Evolutionary conservation across 169 alveolate species (phyloP), one percentile per base, ranked within the genome.

Genomic region (Babesia ovata): DNA sequence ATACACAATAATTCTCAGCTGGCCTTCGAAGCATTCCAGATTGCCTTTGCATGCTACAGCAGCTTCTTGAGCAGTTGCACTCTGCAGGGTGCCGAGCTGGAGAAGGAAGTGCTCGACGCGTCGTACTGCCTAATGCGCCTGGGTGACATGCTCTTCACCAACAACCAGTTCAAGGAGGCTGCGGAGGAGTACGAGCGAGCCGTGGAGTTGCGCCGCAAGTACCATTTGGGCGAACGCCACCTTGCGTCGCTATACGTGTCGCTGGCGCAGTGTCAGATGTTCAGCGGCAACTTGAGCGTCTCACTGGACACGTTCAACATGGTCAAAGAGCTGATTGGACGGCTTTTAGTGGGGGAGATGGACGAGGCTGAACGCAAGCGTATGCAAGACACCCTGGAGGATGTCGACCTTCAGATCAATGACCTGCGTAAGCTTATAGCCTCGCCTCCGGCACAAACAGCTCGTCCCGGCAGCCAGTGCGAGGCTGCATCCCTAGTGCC

Each of bases 261-360:
- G n/a, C 52, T 82, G 70, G 84, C 89, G 3, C 89, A 82, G 33
- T 48, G 89, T 49, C 81, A 58, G 19, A 82, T 82, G 89, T 82
- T 82, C 52, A 60, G 59, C 52, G 89, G 89, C 29, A 62, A 74
- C 29, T 54, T 71, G 26, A 71, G 73, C 44, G 75, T 14, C 26
- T 62, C 84, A 1, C 66, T 82, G 72, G 63, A 53, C 22, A 71
- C 65, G 13, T 73, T 82, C 63, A 58, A 12, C 49, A 56, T 33
- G 39, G 42, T 66, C 14, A 49, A 76, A 52, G 84, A 71, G 36
- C 21, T 82, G 48, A 21, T 82, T 49, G 22, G 14, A n/a, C 29
- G 71, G 58, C 53, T 74, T 54, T n/a, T 62, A 56, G 63, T 57
- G 21, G 77, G 58, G n/a, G 65, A 28, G 36, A 39, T 29, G 59